These are phyloP conservation scores for Annulohypoxylon truncatum DNA, from an alignment of 2,329 filamentous ascomycete genomes.

Conservation along the genomic window DNA sequence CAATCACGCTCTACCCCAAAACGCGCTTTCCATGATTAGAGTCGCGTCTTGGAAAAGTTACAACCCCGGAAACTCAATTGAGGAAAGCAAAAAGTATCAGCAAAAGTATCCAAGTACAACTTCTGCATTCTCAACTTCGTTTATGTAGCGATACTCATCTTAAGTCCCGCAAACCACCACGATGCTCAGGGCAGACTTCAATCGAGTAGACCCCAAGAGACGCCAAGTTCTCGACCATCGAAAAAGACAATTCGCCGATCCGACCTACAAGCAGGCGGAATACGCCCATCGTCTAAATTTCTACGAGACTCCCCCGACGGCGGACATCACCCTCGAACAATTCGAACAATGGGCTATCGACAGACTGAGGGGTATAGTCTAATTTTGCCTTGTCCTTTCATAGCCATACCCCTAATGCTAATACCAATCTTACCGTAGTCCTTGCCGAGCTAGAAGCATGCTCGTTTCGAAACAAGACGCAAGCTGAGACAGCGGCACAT, in stretches of 20 bases:
- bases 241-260: slow-evolving; percentile 86
- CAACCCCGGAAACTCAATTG: neutral
- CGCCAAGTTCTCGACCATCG: slow-evolving; percentile 84
- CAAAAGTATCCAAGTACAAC: slow-evolving; percentile 19
- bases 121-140: neutral
- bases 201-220: slow-evolving; percentile 74
- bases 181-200: slow-evolving; percentile 53
- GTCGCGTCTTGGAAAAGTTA: slow-evolving; percentile 33
- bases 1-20: slow-evolving; percentile 35
- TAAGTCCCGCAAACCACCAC: slow-evolving; percentile 14
- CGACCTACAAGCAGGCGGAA: slow-evolving; percentile 78
- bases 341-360: slow-evolving; percentile 99
- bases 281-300: slow-evolving; percentile 93
- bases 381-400: neutral
- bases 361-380: slow-evolving; percentile 75
- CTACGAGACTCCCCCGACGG: slow-evolving; percentile 87
- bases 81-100: no score
- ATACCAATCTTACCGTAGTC: slow-evolving; percentile 60
- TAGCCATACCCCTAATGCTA: slow-evolving; percentile 23
- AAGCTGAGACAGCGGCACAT: slow-evolving; percentile 83
- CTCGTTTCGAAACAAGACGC: slow-evolving; percentile 89
- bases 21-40: slow-evolving; percentile 40
- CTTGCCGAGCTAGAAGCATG: slow-evolving; percentile 92
- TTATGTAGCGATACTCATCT: neutral
- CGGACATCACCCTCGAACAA: slow-evolving; percentile 94